Evolutionary conservation across 169 alveolate genomes (phyloP).

Genomic region (Theileria annulata): DNA sequence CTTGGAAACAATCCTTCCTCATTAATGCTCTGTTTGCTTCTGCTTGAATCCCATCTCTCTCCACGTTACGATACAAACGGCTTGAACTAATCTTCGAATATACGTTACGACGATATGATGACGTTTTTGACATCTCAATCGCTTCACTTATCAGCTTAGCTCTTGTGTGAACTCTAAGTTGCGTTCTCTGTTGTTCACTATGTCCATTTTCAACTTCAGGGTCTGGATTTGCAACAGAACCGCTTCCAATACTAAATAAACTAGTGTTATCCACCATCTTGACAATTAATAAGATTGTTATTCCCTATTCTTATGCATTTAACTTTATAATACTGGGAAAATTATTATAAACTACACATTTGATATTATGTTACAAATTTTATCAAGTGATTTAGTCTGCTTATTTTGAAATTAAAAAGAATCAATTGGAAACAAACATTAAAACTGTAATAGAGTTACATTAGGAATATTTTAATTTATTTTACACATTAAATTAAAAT

Average conservation of each 20-base stretch:
- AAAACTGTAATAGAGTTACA: neutral
- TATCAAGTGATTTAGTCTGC: too few species aligned
- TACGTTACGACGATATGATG: conserved; percentile 25
- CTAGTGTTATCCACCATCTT: conserved; percentile 1
- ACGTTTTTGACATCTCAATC: conserved; percentile 26
- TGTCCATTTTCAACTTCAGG: conserved; percentile 4
- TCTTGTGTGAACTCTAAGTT: neutral
- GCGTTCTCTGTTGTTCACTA: neutral
- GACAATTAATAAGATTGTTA: neutral
- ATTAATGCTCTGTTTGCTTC: conserved; percentile 63
- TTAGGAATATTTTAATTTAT: too few species aligned
- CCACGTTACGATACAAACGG: conserved; percentile 34
- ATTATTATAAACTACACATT: neutral
- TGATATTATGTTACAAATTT: neutral
- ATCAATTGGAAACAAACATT: neutral
- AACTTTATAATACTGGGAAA: neutral
- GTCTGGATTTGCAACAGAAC: neutral
- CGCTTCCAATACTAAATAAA: neutral
- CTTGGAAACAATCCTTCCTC: conserved; percentile 59
- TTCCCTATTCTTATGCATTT: neutral
- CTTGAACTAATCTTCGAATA: neutral
- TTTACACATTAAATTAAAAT: neutral
- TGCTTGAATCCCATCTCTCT: conserved; percentile 49
- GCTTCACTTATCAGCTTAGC: conserved; percentile 47
- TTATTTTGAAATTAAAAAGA: neutral